Base-by-base conservation (phyloP, 1,284 basidiomycete genomes). In the Trichosporon faecale region DNA sequence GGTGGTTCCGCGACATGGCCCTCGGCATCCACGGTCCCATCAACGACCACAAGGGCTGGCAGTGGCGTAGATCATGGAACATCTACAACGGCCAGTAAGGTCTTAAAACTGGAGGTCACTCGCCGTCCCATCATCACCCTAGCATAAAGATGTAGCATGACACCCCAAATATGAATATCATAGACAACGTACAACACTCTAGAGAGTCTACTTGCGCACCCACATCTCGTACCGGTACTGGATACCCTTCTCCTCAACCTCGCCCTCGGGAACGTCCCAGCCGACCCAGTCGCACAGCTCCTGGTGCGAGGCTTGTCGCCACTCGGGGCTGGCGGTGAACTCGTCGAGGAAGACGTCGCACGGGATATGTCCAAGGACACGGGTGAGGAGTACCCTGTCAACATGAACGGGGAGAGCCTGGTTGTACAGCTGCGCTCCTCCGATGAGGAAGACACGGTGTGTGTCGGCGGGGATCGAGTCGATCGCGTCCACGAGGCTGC, bases 181-280 rank as follows among this genome's bases (percentile, higher is more conserved):
- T 66, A 52, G 52, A 66, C 65, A 40, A 64, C 57, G 66, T 66
- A 68, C 64, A 60, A 60, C 55, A 60, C 25, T n/a, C 21, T 21
- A 46, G 55, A 3, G n/a, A 12, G 35, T 37, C 35, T 23, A 46
- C 21, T 65, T 66, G 68, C 88, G 84, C 66, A 89, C 86, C 94
- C 94, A 96, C 93, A 96, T 94, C 85, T 97, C 92, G 82, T 90
- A 96, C 84, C 92, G 90, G 81, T 95, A 96, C 76, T 87, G 85
- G 64, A 93, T 86, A 12, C 89, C 92, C 71, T 91, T 91, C 83
- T 96, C 94, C 78, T 89, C 88, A 80, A 92, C 89, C 76, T 88
- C 85, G 2, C 92, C 93, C 73, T 86, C 84, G 21, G 90, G 87
- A 65, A 95, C 92, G 5, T 90, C 88, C 77, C 91, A 91, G 52